phyloP scores from a whole-genome alignment of 495 filamentous ascomycete species.

The Sphaerosporella brunnea region DNA sequence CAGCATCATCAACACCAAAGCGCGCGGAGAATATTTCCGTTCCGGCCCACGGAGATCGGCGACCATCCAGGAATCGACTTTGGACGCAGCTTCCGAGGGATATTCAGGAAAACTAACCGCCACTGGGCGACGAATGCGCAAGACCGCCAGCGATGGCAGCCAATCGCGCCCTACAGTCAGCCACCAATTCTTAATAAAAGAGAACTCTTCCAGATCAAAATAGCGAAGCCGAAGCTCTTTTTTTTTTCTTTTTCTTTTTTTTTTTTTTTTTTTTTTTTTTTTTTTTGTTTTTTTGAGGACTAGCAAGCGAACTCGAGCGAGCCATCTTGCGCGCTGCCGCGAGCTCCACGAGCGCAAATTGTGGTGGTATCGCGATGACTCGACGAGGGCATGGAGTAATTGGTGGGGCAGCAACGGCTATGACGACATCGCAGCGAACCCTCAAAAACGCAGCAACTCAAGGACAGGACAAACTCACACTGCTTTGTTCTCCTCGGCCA shows the following conservation, averaged over 20 bases:
- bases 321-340: too few species aligned
- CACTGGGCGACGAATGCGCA: slow-evolving; percentile 39
- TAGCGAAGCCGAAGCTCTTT: not conserved
- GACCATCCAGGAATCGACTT: not conserved
- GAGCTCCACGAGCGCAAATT: not conserved
- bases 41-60: not conserved
- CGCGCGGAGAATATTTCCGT: slow-evolving; percentile 6
- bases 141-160: slow-evolving; percentile 47
- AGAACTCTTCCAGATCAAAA: not conserved
- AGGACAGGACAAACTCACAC: slow-evolving; percentile 33
- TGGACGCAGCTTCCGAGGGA: not conserved
- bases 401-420: slow-evolving; percentile 7
- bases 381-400: slow-evolving; percentile 3
- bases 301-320: too few species aligned
- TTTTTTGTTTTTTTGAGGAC: too few species aligned
- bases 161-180: slow-evolving; percentile 66
- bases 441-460: not conserved
- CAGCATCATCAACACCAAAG: not conserved
- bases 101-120: slow-evolving; percentile 27
- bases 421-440: slow-evolving; percentile 12
- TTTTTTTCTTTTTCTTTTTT: not conserved
- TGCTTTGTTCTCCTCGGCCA: slow-evolving; percentile 36
- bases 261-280: too few species aligned
- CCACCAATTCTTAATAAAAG: slow-evolving; percentile 34
- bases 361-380: not conserved